Base-by-base conservation (phyloP, 257 asterid genomes). In the Salvia rosmarinus region DNA sequence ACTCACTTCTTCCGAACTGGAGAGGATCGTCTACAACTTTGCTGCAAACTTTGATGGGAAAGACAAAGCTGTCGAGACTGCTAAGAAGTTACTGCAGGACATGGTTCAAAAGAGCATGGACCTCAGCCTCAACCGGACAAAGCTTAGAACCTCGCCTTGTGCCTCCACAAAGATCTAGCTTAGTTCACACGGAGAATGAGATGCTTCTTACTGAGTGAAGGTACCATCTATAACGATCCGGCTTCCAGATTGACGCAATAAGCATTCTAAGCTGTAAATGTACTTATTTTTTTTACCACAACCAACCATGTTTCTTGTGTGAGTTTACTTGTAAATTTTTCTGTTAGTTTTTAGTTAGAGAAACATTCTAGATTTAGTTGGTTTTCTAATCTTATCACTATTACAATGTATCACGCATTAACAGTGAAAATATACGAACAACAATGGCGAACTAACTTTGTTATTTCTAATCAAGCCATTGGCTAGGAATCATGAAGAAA, bases 81-180 rank as follows among this genome's bases (percentile, higher is more conserved):
- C 98, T 9, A 91, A 86, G 91, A 85, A 81, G 75, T 74, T 91
- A 34, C 57, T 91, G 66, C 85, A 84, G 55, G 96, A 85, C 78
- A 82, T 89, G 87, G 96, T 70, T 70, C 87, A 85, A 43, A 89
- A 89, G 85, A 91, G 85, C 61, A 70, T 82, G 91, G 96, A 89
- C 78, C 76, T 79, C 63, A 77, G 82, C 79, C 30, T 78, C 75
- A 79, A 81, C 75, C 77, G 59, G 19, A 54, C 75, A 28, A 77
- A 84, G 82, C 58, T 63, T 4, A 64, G 76, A 63, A 75, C 81
- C 57, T 77, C 88, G 52, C 70, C 84, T 50, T 78, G 86, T 52
- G 58, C 78, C 25, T 57, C 82, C 51, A 50, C 85, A 68, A 68
- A 76, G 64, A 49, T 73, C 62, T 64, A 61, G 39, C 67, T 50